These are phyloP conservation scores for Neofusicoccum kwambonambiense DNA, from an alignment of 2,329 filamentous ascomycete genomes.

Conservation along the genomic window DNA sequence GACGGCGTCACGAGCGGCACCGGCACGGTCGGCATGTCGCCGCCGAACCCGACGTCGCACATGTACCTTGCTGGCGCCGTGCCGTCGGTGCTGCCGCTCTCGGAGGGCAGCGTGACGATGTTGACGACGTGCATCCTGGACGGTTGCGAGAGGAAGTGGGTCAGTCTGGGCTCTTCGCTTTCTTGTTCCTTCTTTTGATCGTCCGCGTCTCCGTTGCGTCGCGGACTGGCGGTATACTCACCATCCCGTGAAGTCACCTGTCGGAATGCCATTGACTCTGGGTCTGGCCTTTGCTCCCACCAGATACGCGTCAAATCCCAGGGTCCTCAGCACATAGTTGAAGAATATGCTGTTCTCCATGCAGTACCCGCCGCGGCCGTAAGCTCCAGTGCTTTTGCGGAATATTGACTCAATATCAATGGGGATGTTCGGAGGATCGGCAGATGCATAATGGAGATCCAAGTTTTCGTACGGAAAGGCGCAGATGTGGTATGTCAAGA, in stretches of 20 bases:
- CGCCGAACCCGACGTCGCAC: conserved; percentile 65
- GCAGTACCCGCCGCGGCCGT: conserved; percentile 58
- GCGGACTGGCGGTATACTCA: conserved; percentile 21
- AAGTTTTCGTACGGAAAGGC: conserved; percentile 59
- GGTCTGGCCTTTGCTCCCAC: conserved; percentile 50
- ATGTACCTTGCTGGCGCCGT: conserved; percentile 44
- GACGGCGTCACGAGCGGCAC: conserved; percentile 47
- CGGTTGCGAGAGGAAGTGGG: no score
- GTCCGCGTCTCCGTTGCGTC: no score
- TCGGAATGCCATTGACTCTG: conserved; percentile 29
- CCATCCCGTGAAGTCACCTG: conserved; percentile 51
- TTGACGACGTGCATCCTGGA: conserved; percentile 60
- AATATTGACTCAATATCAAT: conserved; percentile 47
- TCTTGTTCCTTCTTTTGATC: no score
- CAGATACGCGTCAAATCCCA: conserved; percentile 57
- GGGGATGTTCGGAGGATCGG: conserved; percentile 22
- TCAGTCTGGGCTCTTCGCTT: no score
- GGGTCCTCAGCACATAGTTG: conserved; percentile 49
- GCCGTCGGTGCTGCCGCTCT: conserved; percentile 23
- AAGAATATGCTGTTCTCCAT: conserved; percentile 60
- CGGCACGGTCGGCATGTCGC: conserved; percentile 59
- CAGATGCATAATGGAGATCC: conserved; percentile 49
- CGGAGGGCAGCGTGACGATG: conserved; percentile 53
- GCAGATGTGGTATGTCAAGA: conserved; percentile 39
- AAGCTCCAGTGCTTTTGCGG: conserved; percentile 45